A percentile compares a stretch with the other conserved stretches of the same genome.
phyloP scores from a whole-genome alignment of 2,329 filamentous ascomycete genomes.

The Arthrobotrys megalospora region DNA sequence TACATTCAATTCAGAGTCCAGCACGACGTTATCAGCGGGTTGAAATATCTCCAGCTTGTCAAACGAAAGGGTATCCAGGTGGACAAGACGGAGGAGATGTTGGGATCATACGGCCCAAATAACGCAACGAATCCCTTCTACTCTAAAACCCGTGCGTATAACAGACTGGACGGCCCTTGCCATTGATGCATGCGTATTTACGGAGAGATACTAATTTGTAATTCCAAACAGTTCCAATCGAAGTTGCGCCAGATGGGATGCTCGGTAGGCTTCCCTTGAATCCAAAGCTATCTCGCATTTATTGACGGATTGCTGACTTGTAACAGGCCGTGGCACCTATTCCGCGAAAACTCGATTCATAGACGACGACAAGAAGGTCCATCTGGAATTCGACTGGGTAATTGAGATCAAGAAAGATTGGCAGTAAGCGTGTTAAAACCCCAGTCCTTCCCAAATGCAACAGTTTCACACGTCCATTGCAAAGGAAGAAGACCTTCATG shows the following conservation, averaged over 20 bases:
- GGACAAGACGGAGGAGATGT: conserved; percentile 97
- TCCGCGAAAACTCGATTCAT: conserved; percentile 90
- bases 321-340: conserved; percentile 83
- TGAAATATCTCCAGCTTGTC: conserved; percentile 96
- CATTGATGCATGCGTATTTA: not conserved
- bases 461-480: not conserved
- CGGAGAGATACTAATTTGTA: not conserved
- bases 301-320: not conserved
- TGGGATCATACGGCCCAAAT: conserved; percentile 94
- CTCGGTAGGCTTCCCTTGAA: conserved; percentile 67
- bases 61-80: conserved; percentile 89
- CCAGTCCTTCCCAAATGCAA: not conserved
- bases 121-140: conserved; percentile 83
- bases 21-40: conserved; percentile 92
- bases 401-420: conserved; percentile 98
- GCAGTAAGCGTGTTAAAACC: conserved; percentile 66
- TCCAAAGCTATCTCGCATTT: not conserved
- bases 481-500: not conserved
- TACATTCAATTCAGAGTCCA: conserved; percentile 94
- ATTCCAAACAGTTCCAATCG: conserved; percentile 79
- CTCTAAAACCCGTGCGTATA: conserved; percentile 92
- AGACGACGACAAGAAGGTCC: conserved; percentile 92
- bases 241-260: conserved; percentile 93
- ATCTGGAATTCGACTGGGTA: conserved; percentile 94
- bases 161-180: too few relatives aligned